Evolutionary conservation across 1,284 basidiomycete species (phyloP), one percentile per base, ranked within the genome.

Genomic region (Cutaneotrichosporon sp.): DNA sequence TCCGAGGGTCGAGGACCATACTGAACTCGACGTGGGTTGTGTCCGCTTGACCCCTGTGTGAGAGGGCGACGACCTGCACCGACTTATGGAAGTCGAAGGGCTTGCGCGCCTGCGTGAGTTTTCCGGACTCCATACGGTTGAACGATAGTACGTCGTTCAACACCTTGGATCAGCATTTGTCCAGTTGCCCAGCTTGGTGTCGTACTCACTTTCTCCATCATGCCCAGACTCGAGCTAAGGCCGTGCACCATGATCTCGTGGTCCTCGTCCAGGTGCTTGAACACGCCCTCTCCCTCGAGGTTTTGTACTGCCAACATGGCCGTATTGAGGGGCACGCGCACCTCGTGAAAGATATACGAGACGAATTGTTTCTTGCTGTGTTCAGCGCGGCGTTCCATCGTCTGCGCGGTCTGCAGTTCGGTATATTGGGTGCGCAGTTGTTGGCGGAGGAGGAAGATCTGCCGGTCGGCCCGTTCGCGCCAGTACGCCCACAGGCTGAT

Each of bases 281-380:
- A 81, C 2, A 80, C 74, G 34, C 75, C 69, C 63, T 81, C 86
- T 0, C 90, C 90, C 65, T 89, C 88, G 84, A 95, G 88, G 73
- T 96, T 95, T 80, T 95, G 92, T 10, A 93, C 88, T 0, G 92
- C 92, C 38, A 95, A 83, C 14, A 93, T 81, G 1, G 92, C 92
- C 38, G 91, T 94, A 74, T 96, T 95, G 66, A 96, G 83, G 21
- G 93, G 92, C 53, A 96, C 92, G 69, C 92, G 88, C 75, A 92
- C 91, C 83, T 91, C 77, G 66, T 80, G 78, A 61, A 80, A 80
- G 69, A 79, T 89, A 76, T 90, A 90, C 56, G 88, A 89, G 30
- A 91, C 92, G 52, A 93, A 85, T 14, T 90, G 86, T 57, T 90
- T 84, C 76, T 92, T 82, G 2, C 88, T 90, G 69, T 92, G 90